Evolutionary conservation across 140 eudicot species (phyloP).

Genomic region (Senecio squalidus): DNA sequence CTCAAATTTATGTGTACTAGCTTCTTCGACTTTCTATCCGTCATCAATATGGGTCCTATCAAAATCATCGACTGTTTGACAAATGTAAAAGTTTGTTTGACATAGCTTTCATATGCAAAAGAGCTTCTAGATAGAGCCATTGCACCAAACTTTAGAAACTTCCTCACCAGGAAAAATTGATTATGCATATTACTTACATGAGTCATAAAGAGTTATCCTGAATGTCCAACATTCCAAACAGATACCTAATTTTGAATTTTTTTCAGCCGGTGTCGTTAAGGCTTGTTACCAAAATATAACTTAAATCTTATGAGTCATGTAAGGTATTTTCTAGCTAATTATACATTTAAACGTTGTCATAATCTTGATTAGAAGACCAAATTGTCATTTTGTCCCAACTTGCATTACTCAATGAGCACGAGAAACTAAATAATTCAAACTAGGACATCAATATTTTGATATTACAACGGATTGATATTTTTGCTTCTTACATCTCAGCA

Average conservation of each 20-base stretch:
- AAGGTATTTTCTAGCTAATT: background rate
- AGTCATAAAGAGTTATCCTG: constrained; percentile 1
- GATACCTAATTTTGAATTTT: constrained; percentile 1
- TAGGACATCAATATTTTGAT: constrained; percentile 20
- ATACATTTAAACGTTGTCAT: constrained; percentile 2
- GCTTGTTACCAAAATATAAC: background rate
- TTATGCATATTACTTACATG: constrained; percentile 1
- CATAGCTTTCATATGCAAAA: constrained; percentile 13
- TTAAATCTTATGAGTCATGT: background rate
- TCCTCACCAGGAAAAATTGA: constrained; percentile 9
- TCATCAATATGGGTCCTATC: background rate
- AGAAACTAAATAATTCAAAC: constrained; percentile 21
- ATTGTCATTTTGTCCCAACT: constrained; percentile 4
- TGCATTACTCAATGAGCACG: constrained; percentile 1
- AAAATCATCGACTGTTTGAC: constrained; percentile 2
- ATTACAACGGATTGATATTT: constrained; percentile 15
- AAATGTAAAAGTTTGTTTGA: constrained; percentile 12
- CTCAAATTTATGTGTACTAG: background rate
- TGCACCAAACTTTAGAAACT: constrained; percentile 20
- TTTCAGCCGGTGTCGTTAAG: too few relatives aligned
- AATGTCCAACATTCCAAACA: constrained; percentile 4
- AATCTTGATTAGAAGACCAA: constrained; percentile 2
- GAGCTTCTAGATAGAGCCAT: background rate
- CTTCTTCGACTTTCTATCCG: background rate
- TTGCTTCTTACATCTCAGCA: constrained; percentile 20